Evolutionary conservation across 116 monocot genomes (phyloP), one percentile per base, ranked within the genome.

Genomic region (Papilionanthe hybrid): DNA sequence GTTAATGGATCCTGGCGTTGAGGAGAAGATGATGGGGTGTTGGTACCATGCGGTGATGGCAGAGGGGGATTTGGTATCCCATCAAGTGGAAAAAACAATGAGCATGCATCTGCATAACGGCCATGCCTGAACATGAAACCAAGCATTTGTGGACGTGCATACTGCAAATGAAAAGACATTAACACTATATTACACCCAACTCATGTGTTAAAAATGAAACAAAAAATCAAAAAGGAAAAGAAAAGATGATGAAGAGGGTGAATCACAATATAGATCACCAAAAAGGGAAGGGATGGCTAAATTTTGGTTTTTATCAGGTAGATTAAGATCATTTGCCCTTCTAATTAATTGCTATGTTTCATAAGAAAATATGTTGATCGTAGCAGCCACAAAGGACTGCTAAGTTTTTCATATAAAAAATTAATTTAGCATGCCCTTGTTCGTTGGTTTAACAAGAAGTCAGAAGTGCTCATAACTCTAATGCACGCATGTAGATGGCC

Each of bases 71-170:
- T 77, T 53, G 93, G 93, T 44, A 91, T 12, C 27, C 84, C 83
- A 84, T 84, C 79, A 13, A 68, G 84, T 72, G 94, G 94, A 84
- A 97, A 91, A 81, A 97, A 94, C 45, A 97, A 77, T 60, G 88
- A 83, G 84, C 97, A 97, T 56, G 97, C 97, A 84, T 97, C 97
- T 29, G 76, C 41, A 82, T 92, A 97, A 58, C 82, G 94, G 55
- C 97, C 97, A 87, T 97, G 97, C 77, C 83, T 89, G 78, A 97
- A 97, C 97, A 97, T 94, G 84, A 97, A 97, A 72, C 27, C 75
- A 77, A 97, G 92, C 85, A 92, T 82, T 79, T 94, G 79, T 48
- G 87, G 83, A 27, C 92, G 90, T 72, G 92, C 92, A 84, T 89
- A 94, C 97, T 97, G 91, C 86, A 80, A 63, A 44, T 45, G 60